A percentile compares a stretch with the other conserved stretches of the same genome.
Conservation (phyloP, 73 alveolate genomes). For the Diophrys appendiculata region DNA sequence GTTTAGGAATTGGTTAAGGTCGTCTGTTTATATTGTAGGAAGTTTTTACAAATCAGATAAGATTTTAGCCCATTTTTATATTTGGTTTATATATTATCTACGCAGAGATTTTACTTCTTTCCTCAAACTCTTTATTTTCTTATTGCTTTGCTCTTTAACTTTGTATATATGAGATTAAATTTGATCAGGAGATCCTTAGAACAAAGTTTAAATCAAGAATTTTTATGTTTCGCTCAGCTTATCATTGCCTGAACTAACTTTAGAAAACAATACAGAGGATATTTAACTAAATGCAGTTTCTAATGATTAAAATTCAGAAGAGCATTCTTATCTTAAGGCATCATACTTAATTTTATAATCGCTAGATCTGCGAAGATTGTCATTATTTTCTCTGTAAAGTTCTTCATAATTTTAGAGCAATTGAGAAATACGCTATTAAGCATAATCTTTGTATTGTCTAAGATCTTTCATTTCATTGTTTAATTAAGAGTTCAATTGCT, state of each 20-base stretch:
- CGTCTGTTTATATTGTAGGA: no score
- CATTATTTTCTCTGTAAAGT: not conserved
- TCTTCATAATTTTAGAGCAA: not conserved
- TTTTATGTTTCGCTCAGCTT: not conserved
- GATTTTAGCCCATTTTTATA: no score
- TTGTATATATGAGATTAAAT: no score
- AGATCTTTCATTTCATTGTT: not conserved
- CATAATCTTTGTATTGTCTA: not conserved
- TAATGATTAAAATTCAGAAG: not conserved
- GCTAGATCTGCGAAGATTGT: not conserved
- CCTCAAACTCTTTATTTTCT: no score
- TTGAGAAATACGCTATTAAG: not conserved
- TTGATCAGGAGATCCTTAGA: no score
- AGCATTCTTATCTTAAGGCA: not conserved
- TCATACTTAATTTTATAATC: not conserved
- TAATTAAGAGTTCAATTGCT: not conserved
- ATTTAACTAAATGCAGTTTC: no score
- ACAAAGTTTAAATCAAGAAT: no score
- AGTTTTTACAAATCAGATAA: no score
- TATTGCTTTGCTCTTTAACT: no score
- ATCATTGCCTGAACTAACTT: not conserved
- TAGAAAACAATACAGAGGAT: not conserved
- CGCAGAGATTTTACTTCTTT: no score
- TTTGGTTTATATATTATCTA: no score
- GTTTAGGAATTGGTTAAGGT: no score